Conservation (phyloP, 2,329 filamentous ascomycete genomes). For the Hypoxylon sp. region DNA sequence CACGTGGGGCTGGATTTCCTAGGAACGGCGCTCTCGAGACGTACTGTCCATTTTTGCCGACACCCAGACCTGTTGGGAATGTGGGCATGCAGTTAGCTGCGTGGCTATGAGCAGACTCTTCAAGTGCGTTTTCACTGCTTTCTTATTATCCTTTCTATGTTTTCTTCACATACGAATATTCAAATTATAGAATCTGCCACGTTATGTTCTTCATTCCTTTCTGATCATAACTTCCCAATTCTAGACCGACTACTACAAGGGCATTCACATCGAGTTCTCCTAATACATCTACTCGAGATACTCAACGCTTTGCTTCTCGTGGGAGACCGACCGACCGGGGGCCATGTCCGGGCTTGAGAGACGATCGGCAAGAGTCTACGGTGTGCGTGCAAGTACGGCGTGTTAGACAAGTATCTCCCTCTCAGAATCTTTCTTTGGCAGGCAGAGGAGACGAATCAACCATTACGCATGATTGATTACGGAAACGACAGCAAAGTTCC, state of each 20-base stretch:
- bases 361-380: constrained; percentile 1
- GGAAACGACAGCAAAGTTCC: too few relatives aligned
- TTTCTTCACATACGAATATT: not conserved
- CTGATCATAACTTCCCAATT: not conserved
- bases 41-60: constrained; percentile 49
- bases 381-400: too few relatives aligned
- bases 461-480: too few relatives aligned
- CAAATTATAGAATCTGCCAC: not conserved
- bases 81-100: constrained; percentile 43
- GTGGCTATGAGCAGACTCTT: constrained; percentile 28
- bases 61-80: constrained; percentile 48
- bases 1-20: constrained; percentile 23
- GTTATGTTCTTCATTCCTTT: not conserved
- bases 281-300: constrained; percentile 1
- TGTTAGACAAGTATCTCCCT: too few relatives aligned
- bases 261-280: not conserved
- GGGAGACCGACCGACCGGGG: not conserved
- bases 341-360: constrained; percentile 9
- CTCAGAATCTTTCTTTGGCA: too few relatives aligned
- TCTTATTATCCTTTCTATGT: too few relatives aligned
- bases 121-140: not conserved
- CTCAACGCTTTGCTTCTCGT: not conserved
- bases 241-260: not conserved
- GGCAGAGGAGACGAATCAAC: too few relatives aligned
- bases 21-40: constrained; percentile 46